Percentiles rank a stretch among this genome's conserved stretches.
phyloP scores from a whole-genome alignment of 768 basidiomycete genomes.

The Phlegmacium glaucopus region DNA sequence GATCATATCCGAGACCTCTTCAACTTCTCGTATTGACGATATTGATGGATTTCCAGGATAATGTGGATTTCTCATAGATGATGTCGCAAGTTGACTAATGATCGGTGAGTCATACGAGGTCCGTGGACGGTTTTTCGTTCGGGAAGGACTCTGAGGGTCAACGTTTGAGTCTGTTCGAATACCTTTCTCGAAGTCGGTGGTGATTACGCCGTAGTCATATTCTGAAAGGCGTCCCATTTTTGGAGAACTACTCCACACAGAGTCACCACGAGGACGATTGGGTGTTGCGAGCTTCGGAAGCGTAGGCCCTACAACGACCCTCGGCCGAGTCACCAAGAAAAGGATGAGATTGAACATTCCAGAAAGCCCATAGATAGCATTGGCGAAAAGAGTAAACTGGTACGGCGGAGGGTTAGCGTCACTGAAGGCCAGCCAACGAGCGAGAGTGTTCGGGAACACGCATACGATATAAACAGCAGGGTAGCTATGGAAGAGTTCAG shows the following conservation, averaged over 20 bases:
- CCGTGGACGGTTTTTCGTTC: too few species aligned
- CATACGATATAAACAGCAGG: slow-evolving; percentile 41
- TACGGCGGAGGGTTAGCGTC: slow-evolving; percentile 24
- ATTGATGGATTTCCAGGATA: too few species aligned
- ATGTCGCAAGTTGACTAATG: too few species aligned
- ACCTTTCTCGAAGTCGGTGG: too few species aligned
- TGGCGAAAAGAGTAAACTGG: slow-evolving; percentile 34
- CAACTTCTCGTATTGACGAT: too few species aligned
- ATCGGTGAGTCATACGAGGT: too few species aligned
- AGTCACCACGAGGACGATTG: slow-evolving; percentile 8
- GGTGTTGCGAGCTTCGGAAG: slow-evolving; percentile 10
- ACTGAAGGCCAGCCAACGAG: slow-evolving; percentile 36
- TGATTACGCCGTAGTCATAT: too few species aligned
- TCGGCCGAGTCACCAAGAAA: slow-evolving; percentile 26
- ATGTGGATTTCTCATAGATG: too few species aligned
- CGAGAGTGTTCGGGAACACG: slow-evolving; percentile 38
- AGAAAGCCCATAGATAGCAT: slow-evolving; percentile 38
- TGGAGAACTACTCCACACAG: not conserved
- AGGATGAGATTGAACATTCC: slow-evolving; percentile 45
- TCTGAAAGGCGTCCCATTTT: too few species aligned
- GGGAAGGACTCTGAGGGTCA: too few species aligned
- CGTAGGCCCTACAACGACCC: slow-evolving; percentile 19
- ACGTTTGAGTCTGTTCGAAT: too few species aligned
- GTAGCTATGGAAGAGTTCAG: slow-evolving; percentile 28
- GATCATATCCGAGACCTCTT: too few species aligned